Percentiles rank a stretch among this genome's conserved stretches.
Evolutionary conservation across 1,284 basidiomycete species (phyloP).

Genomic region (Ceratobasidium sp.): DNA sequence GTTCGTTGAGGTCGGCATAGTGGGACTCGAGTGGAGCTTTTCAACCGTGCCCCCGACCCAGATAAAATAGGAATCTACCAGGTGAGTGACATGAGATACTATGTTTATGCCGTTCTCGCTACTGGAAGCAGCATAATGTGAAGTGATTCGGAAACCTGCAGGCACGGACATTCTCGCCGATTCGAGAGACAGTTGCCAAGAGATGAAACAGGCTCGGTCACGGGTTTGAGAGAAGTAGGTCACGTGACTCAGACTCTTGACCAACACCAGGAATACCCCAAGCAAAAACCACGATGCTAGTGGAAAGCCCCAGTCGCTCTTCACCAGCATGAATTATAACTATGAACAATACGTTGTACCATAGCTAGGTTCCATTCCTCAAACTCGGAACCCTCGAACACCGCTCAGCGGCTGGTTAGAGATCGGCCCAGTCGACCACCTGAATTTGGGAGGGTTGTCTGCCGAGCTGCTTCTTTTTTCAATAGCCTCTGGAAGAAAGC

Average conservation of each 20-base stretch:
- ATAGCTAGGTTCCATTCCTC: too few species aligned
- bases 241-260: background rate
- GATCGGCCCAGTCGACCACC: too few species aligned
- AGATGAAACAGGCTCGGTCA: background rate
- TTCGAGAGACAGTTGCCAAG: background rate
- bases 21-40: slow-evolving; percentile 3
- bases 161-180: background rate
- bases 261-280: too few species aligned
- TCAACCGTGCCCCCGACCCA: slow-evolving; percentile 73
- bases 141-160: slow-evolving; percentile 7
- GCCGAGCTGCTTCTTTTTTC: too few species aligned
- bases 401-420: too few species aligned
- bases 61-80: slow-evolving; percentile 81
- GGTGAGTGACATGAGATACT: slow-evolving; percentile 72
- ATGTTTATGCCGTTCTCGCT: slow-evolving; percentile 59
- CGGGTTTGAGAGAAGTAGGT: background rate
- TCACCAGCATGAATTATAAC: too few species aligned
- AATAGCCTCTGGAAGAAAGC: too few species aligned
- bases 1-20: background rate
- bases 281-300: too few species aligned
- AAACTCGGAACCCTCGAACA: too few species aligned
- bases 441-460: too few species aligned
- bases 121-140: slow-evolving; percentile 39
- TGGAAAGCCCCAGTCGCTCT: too few species aligned
- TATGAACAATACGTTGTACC: too few species aligned